These are phyloP conservation scores for Plasmodium malariae DNA, from an alignment of 169 alveolate genomes.

Conservation along the genomic window DNA sequence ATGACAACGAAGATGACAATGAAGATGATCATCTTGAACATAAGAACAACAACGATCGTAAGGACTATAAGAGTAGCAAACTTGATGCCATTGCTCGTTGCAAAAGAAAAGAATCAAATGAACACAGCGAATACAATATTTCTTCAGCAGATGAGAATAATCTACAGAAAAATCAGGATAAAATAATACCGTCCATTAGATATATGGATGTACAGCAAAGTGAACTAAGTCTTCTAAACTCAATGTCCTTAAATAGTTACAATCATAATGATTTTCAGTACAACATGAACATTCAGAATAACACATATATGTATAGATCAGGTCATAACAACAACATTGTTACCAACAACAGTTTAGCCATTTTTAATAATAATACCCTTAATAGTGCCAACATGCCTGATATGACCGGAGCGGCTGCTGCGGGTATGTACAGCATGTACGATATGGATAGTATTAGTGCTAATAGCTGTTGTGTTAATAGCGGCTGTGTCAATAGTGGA, in stretches of 20 bases:
- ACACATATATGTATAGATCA: not conserved
- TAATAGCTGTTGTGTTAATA: no score
- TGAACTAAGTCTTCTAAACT: not conserved
- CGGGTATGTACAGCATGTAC: not conserved
- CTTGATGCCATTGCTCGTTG: no score
- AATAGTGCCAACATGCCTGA: not conserved
- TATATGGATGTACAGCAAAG: conserved; percentile 15
- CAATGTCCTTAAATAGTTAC: not conserved
- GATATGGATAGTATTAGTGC: conserved; percentile 1
- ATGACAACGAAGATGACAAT: not conserved
- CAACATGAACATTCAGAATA: not conserved
- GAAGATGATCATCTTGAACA: no score
- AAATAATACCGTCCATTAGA: not conserved
- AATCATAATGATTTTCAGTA: not conserved
- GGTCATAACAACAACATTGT: not conserved
- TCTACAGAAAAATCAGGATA: conserved; percentile 7
- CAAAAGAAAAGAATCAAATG: not conserved
- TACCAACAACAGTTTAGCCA: not conserved
- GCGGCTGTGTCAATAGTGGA: no score
- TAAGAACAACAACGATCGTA: no score
- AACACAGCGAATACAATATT: not conserved
- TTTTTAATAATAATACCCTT: not conserved
- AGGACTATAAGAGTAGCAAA: no score
- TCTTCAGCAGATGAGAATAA: not conserved
- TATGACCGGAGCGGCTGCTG: not conserved